Evolutionary conservation across 306 rosid genomes (phyloP), one percentile per base, ranked within the genome.

Genomic region (Luffa acutangula): DNA sequence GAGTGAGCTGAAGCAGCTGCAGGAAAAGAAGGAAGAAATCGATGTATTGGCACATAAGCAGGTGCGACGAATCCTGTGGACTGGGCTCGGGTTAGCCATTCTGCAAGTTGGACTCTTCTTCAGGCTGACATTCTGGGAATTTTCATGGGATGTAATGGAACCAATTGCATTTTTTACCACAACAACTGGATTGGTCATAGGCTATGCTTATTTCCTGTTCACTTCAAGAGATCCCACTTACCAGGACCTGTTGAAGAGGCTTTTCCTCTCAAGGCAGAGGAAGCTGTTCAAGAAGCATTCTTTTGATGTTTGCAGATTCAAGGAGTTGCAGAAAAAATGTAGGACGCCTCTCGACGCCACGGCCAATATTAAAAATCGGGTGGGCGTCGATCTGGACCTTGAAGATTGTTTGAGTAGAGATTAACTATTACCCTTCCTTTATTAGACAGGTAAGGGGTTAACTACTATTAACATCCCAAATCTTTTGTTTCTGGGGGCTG

Each of bases 141-240:
- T 93, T 67, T 96, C 99, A 21, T 96, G 99, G 99, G 99, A 96
- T 72, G 91, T 96, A 31, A 92, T 96, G 98, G 99, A 93, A 72
- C 99, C 99, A 18, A 84, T 96, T 20, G 89, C 99, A 31, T 96
- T 88, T 83, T 96, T 93, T 72, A 79, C 93, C 34, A 93, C 99
- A 25, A 15, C 91, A 5, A 42, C 86, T 31, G 92, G 98, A 80
- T 76, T 96, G 76, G 90, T 93, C 43, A 77, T 93, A n/a, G 93
- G 99, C 54, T 96, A 96, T 87, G 90, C 94, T 46, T 96, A 96
- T 92, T 96, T 93, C 46, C 72, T 96, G n/a, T 45, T 89, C 84
- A 96, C 99, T 76, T 91, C 97, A 54, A 90, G 99, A 72, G 99
- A 93, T 87, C 99, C 97, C 25, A 88, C 96, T 20, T 96, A 96